phyloP scores from a whole-genome alignment of 2,329 filamentous ascomycete species.

The Fusarium neocosmosporiellum region DNA sequence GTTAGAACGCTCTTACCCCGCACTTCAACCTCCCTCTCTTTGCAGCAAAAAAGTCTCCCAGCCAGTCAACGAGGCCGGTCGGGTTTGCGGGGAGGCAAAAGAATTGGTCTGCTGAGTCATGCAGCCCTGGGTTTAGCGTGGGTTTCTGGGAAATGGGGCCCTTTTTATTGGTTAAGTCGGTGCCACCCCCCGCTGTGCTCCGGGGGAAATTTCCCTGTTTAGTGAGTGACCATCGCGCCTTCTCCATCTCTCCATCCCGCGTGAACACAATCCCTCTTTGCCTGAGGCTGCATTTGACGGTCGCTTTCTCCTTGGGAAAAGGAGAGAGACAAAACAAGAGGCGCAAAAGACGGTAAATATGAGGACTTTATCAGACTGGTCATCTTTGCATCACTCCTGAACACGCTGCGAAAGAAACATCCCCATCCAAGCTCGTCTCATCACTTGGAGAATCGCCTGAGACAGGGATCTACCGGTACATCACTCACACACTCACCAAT shows the following conservation, averaged over 20 bases:
- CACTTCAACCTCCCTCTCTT: slow-evolving; percentile 7
- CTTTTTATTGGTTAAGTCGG: slow-evolving; percentile 18
- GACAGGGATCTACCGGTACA: not conserved
- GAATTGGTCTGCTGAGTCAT: slow-evolving; percentile 22
- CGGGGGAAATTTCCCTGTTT: slow-evolving; percentile 40
- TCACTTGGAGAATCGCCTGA: slow-evolving; percentile 4
- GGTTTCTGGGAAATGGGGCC: not conserved
- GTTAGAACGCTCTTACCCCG: slow-evolving; percentile 16
- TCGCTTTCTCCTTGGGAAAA: slow-evolving; percentile 1
- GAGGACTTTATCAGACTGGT: not conserved
- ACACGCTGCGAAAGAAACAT: not conserved
- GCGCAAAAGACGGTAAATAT: not conserved
- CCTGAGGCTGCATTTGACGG: slow-evolving; percentile 23
- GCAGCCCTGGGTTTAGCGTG: not conserved
- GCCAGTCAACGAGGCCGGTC: slow-evolving; percentile 12
- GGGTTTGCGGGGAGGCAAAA: slow-evolving; percentile 21
- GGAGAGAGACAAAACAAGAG: not conserved
- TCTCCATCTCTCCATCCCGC: slow-evolving; percentile 27
- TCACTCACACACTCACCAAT: not conserved
- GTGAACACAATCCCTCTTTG: slow-evolving; percentile 23
- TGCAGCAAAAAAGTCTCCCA: slow-evolving; percentile 18
- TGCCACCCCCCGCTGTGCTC: not conserved
- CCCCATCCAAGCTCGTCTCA: not conserved
- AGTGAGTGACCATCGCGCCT: slow-evolving; percentile 14
- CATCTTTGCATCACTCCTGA: not conserved